Evolutionary conservation across 2,329 filamentous ascomycete species (phyloP), one percentile per base, ranked within the genome.

Genomic region (Ustulina deusta): DNA sequence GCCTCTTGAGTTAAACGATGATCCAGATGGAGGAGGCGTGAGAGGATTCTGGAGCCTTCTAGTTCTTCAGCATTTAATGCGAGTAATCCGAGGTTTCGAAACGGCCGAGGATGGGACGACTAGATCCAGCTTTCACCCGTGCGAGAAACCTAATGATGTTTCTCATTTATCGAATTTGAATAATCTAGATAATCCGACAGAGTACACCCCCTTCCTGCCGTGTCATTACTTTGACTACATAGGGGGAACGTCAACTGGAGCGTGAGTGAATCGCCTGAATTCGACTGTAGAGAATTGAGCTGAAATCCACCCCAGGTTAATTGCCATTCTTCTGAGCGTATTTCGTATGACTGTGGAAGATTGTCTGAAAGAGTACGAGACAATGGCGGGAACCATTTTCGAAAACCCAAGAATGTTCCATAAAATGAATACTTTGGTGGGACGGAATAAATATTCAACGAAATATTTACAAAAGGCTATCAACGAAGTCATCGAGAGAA

Each of bases 141-240:
- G 27, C 25, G 34, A 54, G 10, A 32, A 29, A 32, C 56, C 63
- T 48, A n/a, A 42, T 9, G 20, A 55, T n/a, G 54, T 59, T 13
- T 64, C 52, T 46, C 63, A 49, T 10, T 32, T 64, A 13, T 2
- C 29, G 20, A 44, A 46, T 20, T 6, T 10, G 25, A 34, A 54
- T n/a, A 52, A 62, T 17, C 38, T 56, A 22, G 57, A 63, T n/a
- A 49, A 51, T 27, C 36, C n/a, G 7, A 42, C 34, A 15, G 36
- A 29, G 6, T 65, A 65, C 56, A 68, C 38, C 3, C 55, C 63
- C 6, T 71, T 68, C 46, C 36, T 71, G 20, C 69, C 70, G 5
- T 70, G 70, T 15, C 70, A 70, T 36, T 71, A 68, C 20, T 71
- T 71, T 36, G 70, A 71, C 27, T 70, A 68, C 15, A 63, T 70